phyloP scores from a whole-genome alignment of 495 filamentous ascomycete species.

The Venustampulla echinocandica region DNA sequence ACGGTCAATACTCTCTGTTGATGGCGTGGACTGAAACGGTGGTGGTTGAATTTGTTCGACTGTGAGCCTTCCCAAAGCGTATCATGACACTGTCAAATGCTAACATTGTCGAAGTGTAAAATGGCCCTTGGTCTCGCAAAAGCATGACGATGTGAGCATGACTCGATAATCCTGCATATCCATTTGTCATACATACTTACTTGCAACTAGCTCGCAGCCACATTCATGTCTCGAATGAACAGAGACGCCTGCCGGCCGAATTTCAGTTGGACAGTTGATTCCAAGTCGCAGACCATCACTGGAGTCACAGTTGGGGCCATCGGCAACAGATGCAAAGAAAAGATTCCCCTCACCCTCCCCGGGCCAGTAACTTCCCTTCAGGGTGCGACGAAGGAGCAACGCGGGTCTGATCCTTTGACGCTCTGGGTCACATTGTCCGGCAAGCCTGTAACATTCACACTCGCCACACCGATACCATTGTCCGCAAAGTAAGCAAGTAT shows the following conservation, averaged over 20 bases:
- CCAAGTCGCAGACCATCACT: constrained; percentile 34
- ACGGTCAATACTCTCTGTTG: constrained; percentile 42
- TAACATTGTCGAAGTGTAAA: constrained; percentile 23
- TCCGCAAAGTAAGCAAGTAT: neutral
- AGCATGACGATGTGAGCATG: constrained; percentile 35
- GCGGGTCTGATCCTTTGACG: constrained; percentile 49
- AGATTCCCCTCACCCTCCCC: constrained; percentile 52
- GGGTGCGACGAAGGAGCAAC: constrained; percentile 39
- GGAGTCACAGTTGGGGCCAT: constrained; percentile 42
- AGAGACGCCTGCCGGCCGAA: constrained; percentile 47
- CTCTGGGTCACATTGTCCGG: constrained; percentile 50
- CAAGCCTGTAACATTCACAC: constrained; percentile 35
- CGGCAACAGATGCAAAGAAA: constrained; percentile 40
- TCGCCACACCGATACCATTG: neutral
- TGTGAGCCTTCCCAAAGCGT: constrained; percentile 16
- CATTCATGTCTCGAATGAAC: constrained; percentile 42
- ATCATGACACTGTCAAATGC: neutral
- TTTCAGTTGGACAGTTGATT: constrained; percentile 36
- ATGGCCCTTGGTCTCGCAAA: constrained; percentile 49
- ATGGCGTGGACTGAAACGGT: constrained; percentile 52
- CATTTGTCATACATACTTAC: neutral
- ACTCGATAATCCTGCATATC: neutral
- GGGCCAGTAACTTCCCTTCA: constrained; percentile 28
- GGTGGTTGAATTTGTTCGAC: constrained; percentile 45
- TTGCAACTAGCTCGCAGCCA: constrained; percentile 32